phyloP scores from a whole-genome alignment of 495 filamentous ascomycete genomes.

The Schizothecium vesticola region DNA sequence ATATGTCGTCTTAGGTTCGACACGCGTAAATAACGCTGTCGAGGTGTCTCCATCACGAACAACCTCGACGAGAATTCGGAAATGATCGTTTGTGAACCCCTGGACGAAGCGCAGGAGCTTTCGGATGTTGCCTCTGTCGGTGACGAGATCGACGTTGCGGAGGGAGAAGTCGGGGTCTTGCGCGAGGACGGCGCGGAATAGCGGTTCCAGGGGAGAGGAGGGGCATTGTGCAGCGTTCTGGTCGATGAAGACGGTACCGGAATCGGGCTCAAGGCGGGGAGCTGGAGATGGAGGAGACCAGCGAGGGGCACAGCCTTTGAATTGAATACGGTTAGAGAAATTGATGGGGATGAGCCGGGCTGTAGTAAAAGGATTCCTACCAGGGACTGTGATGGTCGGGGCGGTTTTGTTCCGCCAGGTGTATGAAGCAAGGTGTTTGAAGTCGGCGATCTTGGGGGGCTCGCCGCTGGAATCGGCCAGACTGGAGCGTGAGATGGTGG shows the following conservation, averaged over 20 bases:
- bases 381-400: slow-evolving; percentile 37
- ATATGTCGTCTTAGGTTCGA: slow-evolving; percentile 28
- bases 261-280: slow-evolving; percentile 30
- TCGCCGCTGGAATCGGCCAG: neutral
- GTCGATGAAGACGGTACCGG: slow-evolving; percentile 35
- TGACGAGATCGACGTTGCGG: slow-evolving; percentile 39
- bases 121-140: slow-evolving; percentile 50
- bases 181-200: slow-evolving; percentile 45
- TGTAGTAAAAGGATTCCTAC: slow-evolving; percentile 1
- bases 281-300: slow-evolving; percentile 31
- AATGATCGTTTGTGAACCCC: slow-evolving; percentile 27
- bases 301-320: slow-evolving; percentile 23
- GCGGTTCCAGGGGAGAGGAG: slow-evolving; percentile 42
- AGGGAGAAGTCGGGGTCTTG: slow-evolving; percentile 42
- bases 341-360: neutral
- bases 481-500: neutral
- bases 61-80: slow-evolving; percentile 44
- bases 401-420: slow-evolving; percentile 39
- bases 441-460: slow-evolving; percentile 28
- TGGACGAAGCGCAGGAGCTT: slow-evolving; percentile 47
- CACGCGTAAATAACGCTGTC: slow-evolving; percentile 35
- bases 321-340: neutral
- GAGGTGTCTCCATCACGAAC: slow-evolving; percentile 25
- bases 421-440: slow-evolving; percentile 45
- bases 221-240: slow-evolving; percentile 44